A percentile compares a stretch with the other conserved stretches of the same genome.
phyloP scores from a whole-genome alignment of 345 rosid genomes.

The Ailanthus altissimus region DNA sequence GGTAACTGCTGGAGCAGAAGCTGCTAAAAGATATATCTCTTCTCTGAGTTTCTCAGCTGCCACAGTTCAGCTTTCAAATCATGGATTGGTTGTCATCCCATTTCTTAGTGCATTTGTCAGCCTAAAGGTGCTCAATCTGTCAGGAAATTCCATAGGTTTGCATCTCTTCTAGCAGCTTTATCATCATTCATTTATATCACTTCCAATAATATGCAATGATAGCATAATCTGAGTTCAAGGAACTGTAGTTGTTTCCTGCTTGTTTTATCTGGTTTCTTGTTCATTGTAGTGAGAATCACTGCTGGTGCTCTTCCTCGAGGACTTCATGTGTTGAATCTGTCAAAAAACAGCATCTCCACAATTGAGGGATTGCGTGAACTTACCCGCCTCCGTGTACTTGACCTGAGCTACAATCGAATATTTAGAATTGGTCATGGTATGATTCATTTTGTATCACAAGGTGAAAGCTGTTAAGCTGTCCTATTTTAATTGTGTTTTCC shows the following conservation, averaged over 20 bases:
- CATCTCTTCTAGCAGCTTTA: not conserved
- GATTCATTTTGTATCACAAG: not conserved
- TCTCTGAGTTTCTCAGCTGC: slow-evolving; percentile 67
- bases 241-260: slow-evolving; percentile 8
- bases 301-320: slow-evolving; percentile 97
- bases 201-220: not conserved
- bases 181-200: not conserved
- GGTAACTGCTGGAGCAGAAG: slow-evolving; percentile 67
- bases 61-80: slow-evolving; percentile 74
- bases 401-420: slow-evolving; percentile 90
- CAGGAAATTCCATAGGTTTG: slow-evolving; percentile 88
- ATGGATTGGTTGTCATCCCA: slow-evolving; percentile 74
- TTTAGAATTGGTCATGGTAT: slow-evolving; percentile 92
- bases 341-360: slow-evolving; percentile 76
- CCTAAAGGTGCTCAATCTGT: slow-evolving; percentile 82
- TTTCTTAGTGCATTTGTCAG: slow-evolving; percentile 73
- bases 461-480: not conserved
- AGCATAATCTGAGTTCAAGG: not conserved
- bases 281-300: slow-evolving; percentile 63
- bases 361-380: slow-evolving; percentile 95
- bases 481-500: not conserved
- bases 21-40: slow-evolving; percentile 74
- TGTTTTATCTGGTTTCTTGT: slow-evolving; percentile 1
- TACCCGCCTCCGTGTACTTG: slow-evolving; percentile 84
- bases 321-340: slow-evolving; percentile 72